Evolutionary conservation across 2,329 filamentous ascomycete genomes (phyloP).

Genomic region (Fusarium lateritium): DNA sequence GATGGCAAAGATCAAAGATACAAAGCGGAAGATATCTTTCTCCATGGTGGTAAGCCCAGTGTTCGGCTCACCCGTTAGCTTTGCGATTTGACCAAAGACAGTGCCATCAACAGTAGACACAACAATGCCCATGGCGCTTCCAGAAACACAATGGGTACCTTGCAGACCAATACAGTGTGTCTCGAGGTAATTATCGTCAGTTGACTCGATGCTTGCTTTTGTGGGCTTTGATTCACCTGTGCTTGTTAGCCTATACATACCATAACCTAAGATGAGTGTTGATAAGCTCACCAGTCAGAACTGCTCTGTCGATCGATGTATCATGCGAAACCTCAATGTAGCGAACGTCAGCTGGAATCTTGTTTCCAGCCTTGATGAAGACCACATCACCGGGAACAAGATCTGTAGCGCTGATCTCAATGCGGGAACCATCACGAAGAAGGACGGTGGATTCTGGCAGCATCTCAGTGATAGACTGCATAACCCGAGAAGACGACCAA

Average conservation of each 20-base stretch:
- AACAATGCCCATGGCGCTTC: slow-evolving; percentile 75
- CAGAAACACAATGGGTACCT: slow-evolving; percentile 83
- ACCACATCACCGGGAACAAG: slow-evolving; percentile 82
- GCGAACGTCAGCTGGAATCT: slow-evolving; percentile 80
- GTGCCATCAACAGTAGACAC: slow-evolving; percentile 81
- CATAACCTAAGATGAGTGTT: too few species aligned
- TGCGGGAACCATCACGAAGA: slow-evolving; percentile 49
- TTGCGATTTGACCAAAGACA: slow-evolving; percentile 82
- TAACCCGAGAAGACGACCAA: slow-evolving; percentile 82
- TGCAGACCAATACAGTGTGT: slow-evolving; percentile 83
- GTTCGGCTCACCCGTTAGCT: slow-evolving; percentile 78
- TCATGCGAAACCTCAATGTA: slow-evolving; percentile 79
- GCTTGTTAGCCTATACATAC: background rate
- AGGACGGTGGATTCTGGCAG: slow-evolving; percentile 69
- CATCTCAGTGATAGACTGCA: slow-evolving; percentile 86
- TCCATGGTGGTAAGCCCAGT: slow-evolving; percentile 78
- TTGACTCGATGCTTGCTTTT: slow-evolving; percentile 73
- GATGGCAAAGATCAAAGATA: slow-evolving; percentile 76
- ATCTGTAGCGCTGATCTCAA: slow-evolving; percentile 66
- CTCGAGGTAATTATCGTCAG: slow-evolving; percentile 82
- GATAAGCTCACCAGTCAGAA: slow-evolving; percentile 64
- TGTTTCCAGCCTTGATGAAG: slow-evolving; percentile 78
- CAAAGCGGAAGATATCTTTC: slow-evolving; percentile 80
- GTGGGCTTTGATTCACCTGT: slow-evolving; percentile 76
- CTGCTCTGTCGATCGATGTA: slow-evolving; percentile 79